These are phyloP conservation scores for Stromatinia cepivora DNA, from an alignment of 2,329 filamentous ascomycete species.

Conservation along the genomic window DNA sequence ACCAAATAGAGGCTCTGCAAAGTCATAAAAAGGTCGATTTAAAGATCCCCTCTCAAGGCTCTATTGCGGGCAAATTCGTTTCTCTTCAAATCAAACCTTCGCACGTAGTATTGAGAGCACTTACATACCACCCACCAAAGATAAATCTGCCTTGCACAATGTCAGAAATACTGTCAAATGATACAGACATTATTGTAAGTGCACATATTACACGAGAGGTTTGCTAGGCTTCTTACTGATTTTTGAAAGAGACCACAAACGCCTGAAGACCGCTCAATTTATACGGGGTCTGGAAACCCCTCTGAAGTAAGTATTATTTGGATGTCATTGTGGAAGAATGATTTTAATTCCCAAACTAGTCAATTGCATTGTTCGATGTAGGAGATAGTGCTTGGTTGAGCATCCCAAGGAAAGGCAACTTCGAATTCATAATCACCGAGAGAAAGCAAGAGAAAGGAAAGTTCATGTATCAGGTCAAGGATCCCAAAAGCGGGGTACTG, in stretches of 20 bases:
- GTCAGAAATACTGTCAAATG: background rate
- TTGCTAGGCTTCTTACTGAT: background rate
- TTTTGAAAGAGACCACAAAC: slow-evolving; percentile 1
- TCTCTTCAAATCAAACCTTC: background rate
- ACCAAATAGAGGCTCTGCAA: slow-evolving; percentile 3
- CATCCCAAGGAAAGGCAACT: slow-evolving; percentile 10
- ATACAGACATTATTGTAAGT: slow-evolving; percentile 7
- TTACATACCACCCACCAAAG: background rate
- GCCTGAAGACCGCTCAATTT: slow-evolving; percentile 14
- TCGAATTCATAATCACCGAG: slow-evolving; percentile 1
- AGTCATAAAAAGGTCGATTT: background rate
- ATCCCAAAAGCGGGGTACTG: slow-evolving; percentile 7
- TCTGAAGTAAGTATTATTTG: background rate
- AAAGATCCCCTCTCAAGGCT: slow-evolving; percentile 6
- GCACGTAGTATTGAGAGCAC: background rate
- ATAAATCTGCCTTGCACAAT: background rate
- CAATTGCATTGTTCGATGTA: slow-evolving; percentile 9
- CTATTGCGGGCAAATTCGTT: background rate
- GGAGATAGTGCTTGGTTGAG: background rate
- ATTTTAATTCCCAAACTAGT: background rate
- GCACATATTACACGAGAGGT: background rate
- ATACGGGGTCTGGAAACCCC: slow-evolving; percentile 18
- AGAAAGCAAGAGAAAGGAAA: slow-evolving; percentile 9
- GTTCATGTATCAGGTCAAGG: slow-evolving; percentile 24
- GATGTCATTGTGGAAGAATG: background rate